phyloP scores from a whole-genome alignment of 345 rosid species.

The Lumnitzera racemosa region DNA sequence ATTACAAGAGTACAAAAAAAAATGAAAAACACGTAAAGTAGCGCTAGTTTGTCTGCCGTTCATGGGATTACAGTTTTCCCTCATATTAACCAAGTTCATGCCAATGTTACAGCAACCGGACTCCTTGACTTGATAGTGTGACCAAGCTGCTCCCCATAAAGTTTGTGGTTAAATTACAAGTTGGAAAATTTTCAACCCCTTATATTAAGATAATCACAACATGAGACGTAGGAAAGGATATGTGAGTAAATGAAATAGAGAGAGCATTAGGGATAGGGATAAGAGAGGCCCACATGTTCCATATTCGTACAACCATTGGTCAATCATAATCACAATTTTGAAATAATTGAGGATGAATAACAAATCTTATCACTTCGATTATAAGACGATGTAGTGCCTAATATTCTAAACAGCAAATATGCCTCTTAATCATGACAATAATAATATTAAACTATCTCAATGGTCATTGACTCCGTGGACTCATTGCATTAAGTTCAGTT shows the following conservation, averaged over 20 bases:
- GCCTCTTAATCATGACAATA: too few relatives aligned
- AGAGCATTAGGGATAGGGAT: background rate
- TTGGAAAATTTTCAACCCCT: too few relatives aligned
- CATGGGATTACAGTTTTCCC: too few relatives aligned
- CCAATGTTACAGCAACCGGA: too few relatives aligned
- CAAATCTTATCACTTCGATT: slow-evolving; percentile 24
- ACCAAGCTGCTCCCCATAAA: too few relatives aligned
- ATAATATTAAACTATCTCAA: background rate
- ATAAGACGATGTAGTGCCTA: slow-evolving; percentile 12
- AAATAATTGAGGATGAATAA: slow-evolving; percentile 6
- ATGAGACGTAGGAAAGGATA: too few relatives aligned
- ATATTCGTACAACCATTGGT: slow-evolving; percentile 18
- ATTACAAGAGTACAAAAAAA: slow-evolving; percentile 14
- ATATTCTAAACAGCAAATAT: too few relatives aligned
- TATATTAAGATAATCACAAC: too few relatives aligned
- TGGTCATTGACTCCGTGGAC: slow-evolving; percentile 6
- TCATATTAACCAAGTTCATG: too few relatives aligned
- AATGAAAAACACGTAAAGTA: slow-evolving; percentile 2
- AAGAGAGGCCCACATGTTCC: slow-evolving; percentile 34
- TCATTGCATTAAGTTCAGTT: too few relatives aligned
- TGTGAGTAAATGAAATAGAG: background rate
- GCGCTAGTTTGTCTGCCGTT: slow-evolving; percentile 13
- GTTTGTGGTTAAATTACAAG: too few relatives aligned
- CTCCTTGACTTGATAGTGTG: too few relatives aligned
- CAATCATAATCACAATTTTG: slow-evolving; percentile 16